Conservation (phyloP, 371 early-diverging fungal genomes). For the Mortierella sp. region DNA sequence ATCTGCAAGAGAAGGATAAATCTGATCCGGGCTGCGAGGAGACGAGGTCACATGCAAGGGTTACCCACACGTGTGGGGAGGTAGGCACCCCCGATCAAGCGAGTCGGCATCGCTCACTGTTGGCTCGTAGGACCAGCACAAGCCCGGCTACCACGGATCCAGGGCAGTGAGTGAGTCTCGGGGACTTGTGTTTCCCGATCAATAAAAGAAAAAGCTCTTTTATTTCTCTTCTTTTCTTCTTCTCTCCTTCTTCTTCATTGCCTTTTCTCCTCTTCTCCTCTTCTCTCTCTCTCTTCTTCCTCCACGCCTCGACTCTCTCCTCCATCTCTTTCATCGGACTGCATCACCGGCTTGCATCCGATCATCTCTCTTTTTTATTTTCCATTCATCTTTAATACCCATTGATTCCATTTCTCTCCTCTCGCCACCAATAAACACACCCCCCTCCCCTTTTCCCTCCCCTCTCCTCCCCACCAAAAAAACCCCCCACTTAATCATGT, state of each 20-base stretch:
- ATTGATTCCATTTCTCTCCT: no score
- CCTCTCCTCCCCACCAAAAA: neutral
- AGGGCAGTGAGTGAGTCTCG: no score
- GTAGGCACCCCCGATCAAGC: no score
- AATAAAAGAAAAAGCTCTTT: neutral
- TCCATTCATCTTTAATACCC: neutral
- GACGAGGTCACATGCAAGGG: no score
- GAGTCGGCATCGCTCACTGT: no score
- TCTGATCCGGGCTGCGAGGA: neutral
- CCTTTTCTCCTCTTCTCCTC: neutral
- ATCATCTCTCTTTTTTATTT: neutral
- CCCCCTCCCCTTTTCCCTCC: neutral
- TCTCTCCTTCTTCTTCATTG: neutral
- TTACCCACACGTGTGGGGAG: no score
- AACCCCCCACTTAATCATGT: conserved; percentile 26
- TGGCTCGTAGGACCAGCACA: no score
- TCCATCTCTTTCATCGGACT: neutral
- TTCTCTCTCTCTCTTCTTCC: neutral
- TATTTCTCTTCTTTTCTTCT: neutral
- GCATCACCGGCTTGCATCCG: neutral
- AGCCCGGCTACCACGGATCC: no score
- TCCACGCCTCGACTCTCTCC: neutral
- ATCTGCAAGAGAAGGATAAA: conserved; percentile 10
- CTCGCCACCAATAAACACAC: no score
- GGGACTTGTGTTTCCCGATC: neutral